These are phyloP conservation scores for Aureobasidium lini DNA, from an alignment of 2,329 filamentous ascomycete species.

Conservation along the genomic window DNA sequence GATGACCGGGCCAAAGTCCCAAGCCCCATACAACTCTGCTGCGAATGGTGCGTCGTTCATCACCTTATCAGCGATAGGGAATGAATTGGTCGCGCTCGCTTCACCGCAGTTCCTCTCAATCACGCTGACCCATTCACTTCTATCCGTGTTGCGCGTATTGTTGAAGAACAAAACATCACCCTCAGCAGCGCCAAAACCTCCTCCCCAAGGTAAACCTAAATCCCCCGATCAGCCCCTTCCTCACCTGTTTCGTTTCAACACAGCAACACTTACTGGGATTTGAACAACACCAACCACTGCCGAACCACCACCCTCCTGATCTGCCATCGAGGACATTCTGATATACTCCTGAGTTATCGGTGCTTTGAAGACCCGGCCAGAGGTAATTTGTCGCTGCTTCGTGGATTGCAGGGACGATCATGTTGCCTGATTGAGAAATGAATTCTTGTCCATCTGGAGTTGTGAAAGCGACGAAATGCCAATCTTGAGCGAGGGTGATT, in stretches of 20 bases:
- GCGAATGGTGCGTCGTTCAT: not conserved
- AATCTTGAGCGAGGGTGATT: not conserved
- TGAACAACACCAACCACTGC: not conserved
- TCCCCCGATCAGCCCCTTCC: too few relatives aligned
- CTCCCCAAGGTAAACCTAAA: not conserved
- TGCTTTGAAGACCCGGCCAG: not conserved
- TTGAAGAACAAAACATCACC: not conserved
- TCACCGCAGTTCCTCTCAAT: not conserved
- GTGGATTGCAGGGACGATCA: not conserved
- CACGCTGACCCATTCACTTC: not conserved
- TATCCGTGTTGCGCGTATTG: not conserved
- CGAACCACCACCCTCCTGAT: not conserved
- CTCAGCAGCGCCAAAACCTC: not conserved
- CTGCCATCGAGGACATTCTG: not conserved
- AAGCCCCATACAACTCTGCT: not conserved
- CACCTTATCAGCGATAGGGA: not conserved
- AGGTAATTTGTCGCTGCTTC: not conserved
- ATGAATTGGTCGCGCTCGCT: not conserved
- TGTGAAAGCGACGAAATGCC: not conserved
- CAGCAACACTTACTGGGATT: not conserved
- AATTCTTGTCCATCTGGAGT: not conserved
- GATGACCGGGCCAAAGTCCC: not conserved
- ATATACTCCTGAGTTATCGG: not conserved
- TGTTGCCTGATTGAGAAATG: not conserved
- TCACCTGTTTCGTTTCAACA: not conserved